Evolutionary conservation across 306 rosid genomes (phyloP).

Genomic region (Benincasa hispida): DNA sequence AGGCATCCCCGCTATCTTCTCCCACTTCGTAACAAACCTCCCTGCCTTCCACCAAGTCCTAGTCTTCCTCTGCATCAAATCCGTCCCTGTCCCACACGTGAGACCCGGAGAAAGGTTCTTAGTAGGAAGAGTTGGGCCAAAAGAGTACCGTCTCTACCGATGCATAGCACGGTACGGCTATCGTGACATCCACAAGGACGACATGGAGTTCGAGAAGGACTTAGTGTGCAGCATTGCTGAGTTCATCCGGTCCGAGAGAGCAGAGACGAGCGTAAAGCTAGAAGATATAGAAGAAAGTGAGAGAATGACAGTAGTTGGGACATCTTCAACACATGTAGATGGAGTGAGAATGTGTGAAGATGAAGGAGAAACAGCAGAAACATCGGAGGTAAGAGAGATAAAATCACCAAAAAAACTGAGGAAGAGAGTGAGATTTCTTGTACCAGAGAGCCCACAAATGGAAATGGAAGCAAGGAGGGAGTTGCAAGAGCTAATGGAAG

Average conservation of each 20-base stretch:
- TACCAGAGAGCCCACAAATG: conserved; percentile 65
- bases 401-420: conserved; percentile 34
- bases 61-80: conserved; percentile 89
- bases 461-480: conserved; percentile 45
- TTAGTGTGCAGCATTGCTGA: conserved; percentile 81
- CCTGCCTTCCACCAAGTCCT: conserved; percentile 97
- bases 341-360: conserved; percentile 66
- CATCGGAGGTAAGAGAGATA: conserved; percentile 59
- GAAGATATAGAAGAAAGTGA: conserved; percentile 38
- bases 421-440: conserved; percentile 69
- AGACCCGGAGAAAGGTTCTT: conserved; percentile 80
- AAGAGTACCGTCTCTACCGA: conserved; percentile 72
- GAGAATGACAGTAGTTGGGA: conserved; percentile 85
- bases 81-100: conserved; percentile 93
- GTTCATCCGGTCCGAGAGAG: conserved; percentile 58
- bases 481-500: conserved; percentile 77
- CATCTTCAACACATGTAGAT: conserved; percentile 45
- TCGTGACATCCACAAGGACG: conserved; percentile 78
- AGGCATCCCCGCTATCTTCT: conserved; percentile 91
- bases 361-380: conserved; percentile 17
- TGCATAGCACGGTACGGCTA: conserved; percentile 96
- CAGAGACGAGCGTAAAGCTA: conserved; percentile 18
- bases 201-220: conserved; percentile 75
- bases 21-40: conserved; percentile 93
- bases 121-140: conserved; percentile 97